These are phyloP conservation scores for Psilocybe sp. DNA, from an alignment of 768 basidiomycete species.

Conservation along the genomic window DNA sequence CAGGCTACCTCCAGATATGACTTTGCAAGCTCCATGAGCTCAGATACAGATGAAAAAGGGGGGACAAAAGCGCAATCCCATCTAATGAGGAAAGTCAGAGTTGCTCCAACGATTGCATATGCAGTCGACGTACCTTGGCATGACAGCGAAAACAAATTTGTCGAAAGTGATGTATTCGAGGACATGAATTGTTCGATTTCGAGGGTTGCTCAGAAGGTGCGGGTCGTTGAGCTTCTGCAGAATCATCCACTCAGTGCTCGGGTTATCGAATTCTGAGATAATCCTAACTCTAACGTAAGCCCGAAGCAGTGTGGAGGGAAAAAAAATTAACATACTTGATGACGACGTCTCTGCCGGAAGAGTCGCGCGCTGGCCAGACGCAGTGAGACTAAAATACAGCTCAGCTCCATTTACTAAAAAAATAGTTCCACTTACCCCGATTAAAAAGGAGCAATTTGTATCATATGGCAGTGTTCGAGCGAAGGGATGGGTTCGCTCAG, in stretches of 20 bases:
- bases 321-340: constrained; percentile 5
- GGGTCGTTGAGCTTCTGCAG: constrained; percentile 11
- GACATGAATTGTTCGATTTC: constrained; percentile 14
- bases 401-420: too few species aligned
- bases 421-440: too few species aligned
- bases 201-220: constrained; percentile 8
- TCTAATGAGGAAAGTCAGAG: too few species aligned
- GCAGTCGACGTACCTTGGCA: constrained; percentile 11
- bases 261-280: constrained; percentile 4
- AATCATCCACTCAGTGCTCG: constrained; percentile 11
- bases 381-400: neutral
- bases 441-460: too few species aligned
- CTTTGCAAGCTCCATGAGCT: neutral
- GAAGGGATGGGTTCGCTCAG: too few species aligned
- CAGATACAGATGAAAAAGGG: neutral
- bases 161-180: constrained; percentile 13
- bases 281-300: neutral
- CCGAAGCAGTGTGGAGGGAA: neutral
- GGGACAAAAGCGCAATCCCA: neutral
- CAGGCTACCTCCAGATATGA: neutral
- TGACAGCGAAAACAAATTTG: constrained; percentile 13
- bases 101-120: too few species aligned
- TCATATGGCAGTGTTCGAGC: too few species aligned
- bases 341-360: constrained; percentile 5
- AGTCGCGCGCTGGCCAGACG: constrained; percentile 7